These are phyloP conservation scores for Copromyces sp. DNA, from an alignment of 495 filamentous ascomycete species.

Conservation along the genomic window DNA sequence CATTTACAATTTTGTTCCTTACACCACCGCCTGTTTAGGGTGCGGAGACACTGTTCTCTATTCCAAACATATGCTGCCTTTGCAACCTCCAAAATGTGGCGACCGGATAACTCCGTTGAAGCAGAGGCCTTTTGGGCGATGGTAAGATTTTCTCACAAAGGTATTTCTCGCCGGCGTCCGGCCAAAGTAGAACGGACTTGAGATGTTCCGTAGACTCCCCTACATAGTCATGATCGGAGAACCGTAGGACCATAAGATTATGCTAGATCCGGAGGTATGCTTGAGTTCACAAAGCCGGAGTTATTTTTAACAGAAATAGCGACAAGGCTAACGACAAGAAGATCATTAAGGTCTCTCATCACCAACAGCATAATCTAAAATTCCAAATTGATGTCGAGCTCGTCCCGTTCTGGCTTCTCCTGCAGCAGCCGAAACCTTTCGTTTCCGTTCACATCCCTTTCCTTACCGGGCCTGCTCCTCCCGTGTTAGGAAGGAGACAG, in stretches of 20 bases:
- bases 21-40: neutral
- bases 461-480: neutral
- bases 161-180: neutral
- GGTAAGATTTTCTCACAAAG: neutral
- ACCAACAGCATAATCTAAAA: neutral
- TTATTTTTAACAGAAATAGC: neutral
- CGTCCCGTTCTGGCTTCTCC: neutral
- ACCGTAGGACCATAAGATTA: neutral
- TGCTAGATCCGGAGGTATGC: neutral
- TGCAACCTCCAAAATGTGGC: neutral
- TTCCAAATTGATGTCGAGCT: neutral
- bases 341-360: neutral
- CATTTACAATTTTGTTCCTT: neutral
- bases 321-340: neutral
- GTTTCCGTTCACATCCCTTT: neutral
- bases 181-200: neutral
- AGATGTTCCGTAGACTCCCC: neutral
- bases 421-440: neutral
- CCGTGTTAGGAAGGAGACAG: neutral
- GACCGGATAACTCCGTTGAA: neutral
- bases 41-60: neutral
- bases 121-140: neutral
- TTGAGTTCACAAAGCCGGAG: neutral
- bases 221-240: neutral
- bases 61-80: neutral